Percentiles rank a stretch among this genome's conserved stretches.
Conservation (phyloP, 768 basidiomycete genomes). For the Neoboletus subvelutipes region DNA sequence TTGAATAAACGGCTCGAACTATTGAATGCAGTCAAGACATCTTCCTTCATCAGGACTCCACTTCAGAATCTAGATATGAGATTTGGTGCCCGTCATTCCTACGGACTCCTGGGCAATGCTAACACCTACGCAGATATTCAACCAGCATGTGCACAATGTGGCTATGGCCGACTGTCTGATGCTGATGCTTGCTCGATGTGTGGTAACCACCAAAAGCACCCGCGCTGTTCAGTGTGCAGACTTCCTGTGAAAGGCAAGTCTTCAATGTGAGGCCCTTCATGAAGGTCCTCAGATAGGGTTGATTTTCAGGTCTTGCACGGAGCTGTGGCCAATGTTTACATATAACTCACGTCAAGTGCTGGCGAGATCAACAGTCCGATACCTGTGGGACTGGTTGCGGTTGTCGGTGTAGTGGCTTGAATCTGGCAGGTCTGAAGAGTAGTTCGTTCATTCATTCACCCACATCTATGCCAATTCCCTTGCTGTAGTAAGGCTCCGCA, state of each 20-base stretch:
- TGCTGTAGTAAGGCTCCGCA: background rate
- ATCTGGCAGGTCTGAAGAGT: background rate
- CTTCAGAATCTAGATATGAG: constrained; percentile 36
- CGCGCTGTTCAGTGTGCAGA: constrained; percentile 70
- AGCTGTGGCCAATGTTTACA: constrained; percentile 64
- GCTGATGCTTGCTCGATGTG: constrained; percentile 44
- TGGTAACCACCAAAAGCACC: constrained; percentile 41
- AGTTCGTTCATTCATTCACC: constrained; percentile 16
- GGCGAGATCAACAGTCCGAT: constrained; percentile 43
- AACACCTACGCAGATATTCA: constrained; percentile 40
- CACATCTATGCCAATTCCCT: background rate
- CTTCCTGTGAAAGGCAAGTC: constrained; percentile 69
- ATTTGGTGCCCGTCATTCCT: constrained; percentile 27
- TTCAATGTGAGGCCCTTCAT: background rate
- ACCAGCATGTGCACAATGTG: constrained; percentile 49
- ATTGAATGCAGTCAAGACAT: constrained; percentile 57
- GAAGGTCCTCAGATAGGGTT: background rate
- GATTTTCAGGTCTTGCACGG: constrained; percentile 52
- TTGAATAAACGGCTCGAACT: constrained; percentile 71
- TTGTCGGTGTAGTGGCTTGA: constrained; percentile 48
- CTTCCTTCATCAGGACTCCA: constrained; percentile 20
- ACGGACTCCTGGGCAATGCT: constrained; percentile 2
- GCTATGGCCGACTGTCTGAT: constrained; percentile 33
- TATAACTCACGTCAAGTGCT: constrained; percentile 65
- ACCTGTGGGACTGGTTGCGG: constrained; percentile 71